phyloP scores from a whole-genome alignment of 495 filamentous ascomycete species.

The Hypomontagnella submonticulosa region DNA sequence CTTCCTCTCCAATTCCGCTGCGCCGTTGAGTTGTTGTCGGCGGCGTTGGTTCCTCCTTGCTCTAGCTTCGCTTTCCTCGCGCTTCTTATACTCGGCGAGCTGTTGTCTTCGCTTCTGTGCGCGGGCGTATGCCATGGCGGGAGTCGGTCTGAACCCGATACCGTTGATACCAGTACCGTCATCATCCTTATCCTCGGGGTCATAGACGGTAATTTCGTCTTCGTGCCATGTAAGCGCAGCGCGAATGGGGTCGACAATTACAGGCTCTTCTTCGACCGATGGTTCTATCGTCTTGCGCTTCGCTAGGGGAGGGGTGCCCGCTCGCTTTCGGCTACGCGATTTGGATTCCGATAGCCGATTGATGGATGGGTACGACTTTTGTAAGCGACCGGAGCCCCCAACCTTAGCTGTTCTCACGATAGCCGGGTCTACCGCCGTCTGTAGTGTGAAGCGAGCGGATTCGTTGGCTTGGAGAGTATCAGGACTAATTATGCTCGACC shows the following conservation, averaged over 20 bases:
- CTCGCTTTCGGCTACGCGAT: conserved; percentile 53
- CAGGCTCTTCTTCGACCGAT: conserved; percentile 36
- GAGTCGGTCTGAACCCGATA: conserved; percentile 89
- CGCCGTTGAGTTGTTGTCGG: conserved; percentile 49
- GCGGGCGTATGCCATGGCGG: conserved; percentile 81
- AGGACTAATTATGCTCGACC: background rate
- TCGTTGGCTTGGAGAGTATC: conserved; percentile 19
- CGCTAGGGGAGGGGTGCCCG: conserved; percentile 56
- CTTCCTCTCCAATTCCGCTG: conserved; percentile 38
- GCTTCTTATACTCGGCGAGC: conserved; percentile 81
- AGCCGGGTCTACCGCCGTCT: conserved; percentile 45
- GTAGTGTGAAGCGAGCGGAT: conserved; percentile 32
- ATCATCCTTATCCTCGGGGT: conserved; percentile 76
- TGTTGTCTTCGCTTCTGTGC: conserved; percentile 81
- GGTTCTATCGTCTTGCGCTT: conserved; percentile 37
- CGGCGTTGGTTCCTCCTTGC: conserved; percentile 75
- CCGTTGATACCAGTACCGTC: conserved; percentile 88
- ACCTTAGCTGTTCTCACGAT: conserved; percentile 45
- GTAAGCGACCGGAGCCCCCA: conserved; percentile 35
- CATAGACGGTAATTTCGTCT: conserved; percentile 84
- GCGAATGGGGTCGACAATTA: conserved; percentile 62
- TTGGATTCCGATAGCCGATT: conserved; percentile 55
- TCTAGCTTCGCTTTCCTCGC: conserved; percentile 86
- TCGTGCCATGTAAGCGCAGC: conserved; percentile 81
- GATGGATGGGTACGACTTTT: conserved; percentile 52